Evolutionary conservation across 2,329 filamentous ascomycete species (phyloP), one percentile per base, ranked within the genome.

Genomic region (Penicillium polonicum): DNA sequence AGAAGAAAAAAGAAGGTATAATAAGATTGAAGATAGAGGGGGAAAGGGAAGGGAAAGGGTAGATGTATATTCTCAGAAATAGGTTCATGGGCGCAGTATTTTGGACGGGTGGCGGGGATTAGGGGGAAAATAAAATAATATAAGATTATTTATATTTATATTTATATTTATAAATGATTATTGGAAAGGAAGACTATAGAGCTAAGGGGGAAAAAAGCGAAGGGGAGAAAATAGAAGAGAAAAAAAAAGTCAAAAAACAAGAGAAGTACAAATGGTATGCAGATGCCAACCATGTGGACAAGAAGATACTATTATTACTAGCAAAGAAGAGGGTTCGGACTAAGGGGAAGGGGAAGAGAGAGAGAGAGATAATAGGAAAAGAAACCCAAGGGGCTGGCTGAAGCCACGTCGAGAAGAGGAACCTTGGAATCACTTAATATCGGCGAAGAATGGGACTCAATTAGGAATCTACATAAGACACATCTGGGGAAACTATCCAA

Each of bases 241-340:
- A 25, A 56, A 52, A 44, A 38, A 38, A 46, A 31, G 45, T n/a
- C 35, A 43, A 50, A 25, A 46, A 43, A 43, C 19, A 45, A 55
- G 48, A 44, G 46, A 46, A 33, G 23, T 15, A 21, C 48, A 41
- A 42, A 67, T 65, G 62, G 63, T 58, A 62, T 65, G 64, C 66
- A 70, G 65, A 57, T 72, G 68, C 68, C 69, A 71, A 71, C 69
- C 69, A 71, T 71, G 68, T 70, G 69, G 68, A 48, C 29, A 45
- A n/a, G 23, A 61, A 58, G 52, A 29, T 52, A 33, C 53, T 64
- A 56, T 62, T 62, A 63, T 63, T 65, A 58, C 27, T 17, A n/a
- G 10, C 10, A 13, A 13, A 12, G 12, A 13, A 33, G n/a, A 48
- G 52, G 38, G 31, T 27, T 27, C 23, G 21, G 44, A 42, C 50